Evolutionary conservation across 768 basidiomycete genomes (phyloP).

Genomic region (Hysterangium stoloniferum): DNA sequence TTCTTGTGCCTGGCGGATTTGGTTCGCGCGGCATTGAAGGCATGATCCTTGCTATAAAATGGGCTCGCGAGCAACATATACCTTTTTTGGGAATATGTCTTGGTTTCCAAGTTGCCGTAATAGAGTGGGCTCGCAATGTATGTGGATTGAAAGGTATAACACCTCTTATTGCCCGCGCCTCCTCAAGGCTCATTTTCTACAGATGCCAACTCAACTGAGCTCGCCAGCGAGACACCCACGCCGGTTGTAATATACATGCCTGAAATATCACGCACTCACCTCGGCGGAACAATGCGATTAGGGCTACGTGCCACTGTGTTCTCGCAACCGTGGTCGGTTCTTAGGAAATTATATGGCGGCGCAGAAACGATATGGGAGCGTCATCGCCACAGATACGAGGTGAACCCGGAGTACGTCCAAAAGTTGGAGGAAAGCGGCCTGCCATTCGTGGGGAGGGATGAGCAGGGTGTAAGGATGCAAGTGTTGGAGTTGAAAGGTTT

Average conservation of each 20-base stretch:
- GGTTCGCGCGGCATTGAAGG: conserved; percentile 91
- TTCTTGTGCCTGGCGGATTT: conserved; percentile 96
- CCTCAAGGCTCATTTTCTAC: conserved; percentile 13
- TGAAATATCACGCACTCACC: conserved; percentile 94
- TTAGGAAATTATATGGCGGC: conserved; percentile 77
- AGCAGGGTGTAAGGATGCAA: conserved; percentile 96
- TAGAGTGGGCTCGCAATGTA: conserved; percentile 90
- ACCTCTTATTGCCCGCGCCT: not conserved
- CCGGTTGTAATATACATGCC: conserved; percentile 96
- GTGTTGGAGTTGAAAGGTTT: conserved; percentile 77
- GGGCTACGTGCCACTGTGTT: conserved; percentile 96
- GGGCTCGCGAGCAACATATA: conserved; percentile 89
- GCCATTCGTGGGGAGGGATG: conserved; percentile 81
- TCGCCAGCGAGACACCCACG: conserved; percentile 49
- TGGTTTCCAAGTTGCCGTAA: conserved; percentile 93
- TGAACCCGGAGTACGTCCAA: conserved; percentile 83
- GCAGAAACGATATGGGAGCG: conserved; percentile 86
- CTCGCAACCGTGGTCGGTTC: conserved; percentile 64
- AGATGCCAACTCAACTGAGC: conserved; percentile 87
- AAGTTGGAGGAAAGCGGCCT: conserved; percentile 65
- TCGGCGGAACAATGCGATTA: conserved; percentile 99
- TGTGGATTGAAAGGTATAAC: conserved; percentile 56
- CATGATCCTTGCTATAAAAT: conserved; percentile 97
- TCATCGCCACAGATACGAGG: conserved; percentile 93
- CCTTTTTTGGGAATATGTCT: conserved; percentile 97